Evolutionary conservation across 352 stramenopile species (phyloP), one percentile per base, ranked within the genome.

Genomic region (Pythium pyrilobum): DNA sequence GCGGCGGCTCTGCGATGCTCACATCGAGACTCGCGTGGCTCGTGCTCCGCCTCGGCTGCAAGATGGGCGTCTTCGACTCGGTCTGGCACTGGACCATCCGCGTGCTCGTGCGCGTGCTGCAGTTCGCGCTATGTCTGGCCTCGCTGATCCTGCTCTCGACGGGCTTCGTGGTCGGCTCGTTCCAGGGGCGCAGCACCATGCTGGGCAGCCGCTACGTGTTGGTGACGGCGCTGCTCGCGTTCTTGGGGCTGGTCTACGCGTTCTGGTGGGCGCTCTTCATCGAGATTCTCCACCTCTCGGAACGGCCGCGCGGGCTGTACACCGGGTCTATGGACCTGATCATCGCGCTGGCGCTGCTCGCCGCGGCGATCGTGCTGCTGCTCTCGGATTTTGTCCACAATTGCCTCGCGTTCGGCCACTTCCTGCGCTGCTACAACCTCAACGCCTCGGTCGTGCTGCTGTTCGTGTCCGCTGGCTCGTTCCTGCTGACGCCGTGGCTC

Each of bases 381-480:
- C 39, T 66, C 11, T 61, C 58, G 12, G 45, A 66, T 21, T 66
- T 66, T 18, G 58, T 66, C 29, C 20, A 24, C 29, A 66, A 66
- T 33, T 66, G 58, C 34, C 25, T 66, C 3, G 52, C 58, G 24
- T 66, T 66, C 34, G 58, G 58, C n/a, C 31, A 52, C 13, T 54
- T 66, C 16, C 23, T 66, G 21, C 58, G 58, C n/a, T 66, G 58
- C 51, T 29, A 32, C 23, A 66, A 58, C 36, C 45, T 66, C 20
- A 66, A 66, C 34, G 40, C 41, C 2, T 23, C 51, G 13, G 58
- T 66, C 21, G 38, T 66, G 27, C 27, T 66, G 15, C 34, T 54
- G 28, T 66, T 66, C 37, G 23, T 56, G 1, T 21, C 58, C 20
- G 38, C 37, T 24, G 44, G 16, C 3, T 60, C 58, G 29, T 66